Conservation (phyloP, 495 filamentous ascomycete species). For the Astrocystis sublimbata region DNA sequence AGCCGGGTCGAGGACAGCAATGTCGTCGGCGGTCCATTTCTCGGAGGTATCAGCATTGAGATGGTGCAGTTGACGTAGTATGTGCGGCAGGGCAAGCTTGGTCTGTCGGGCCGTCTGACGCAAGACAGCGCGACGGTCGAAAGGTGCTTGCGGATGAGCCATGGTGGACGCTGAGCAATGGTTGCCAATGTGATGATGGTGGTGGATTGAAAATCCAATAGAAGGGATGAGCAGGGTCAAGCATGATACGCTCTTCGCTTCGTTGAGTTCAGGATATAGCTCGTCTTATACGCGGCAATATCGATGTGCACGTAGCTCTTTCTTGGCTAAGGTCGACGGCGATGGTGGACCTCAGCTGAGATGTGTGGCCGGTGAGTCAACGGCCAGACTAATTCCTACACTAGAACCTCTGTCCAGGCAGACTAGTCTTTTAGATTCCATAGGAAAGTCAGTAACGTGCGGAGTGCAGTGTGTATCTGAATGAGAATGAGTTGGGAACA, state of each 20-base stretch:
- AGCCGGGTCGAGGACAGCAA: slow-evolving; percentile 21
- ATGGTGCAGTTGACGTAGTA: slow-evolving; percentile 23
- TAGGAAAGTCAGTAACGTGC: too few species aligned
- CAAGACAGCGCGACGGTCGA: slow-evolving; percentile 5
- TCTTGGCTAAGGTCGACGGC: neutral
- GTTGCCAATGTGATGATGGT: neutral
- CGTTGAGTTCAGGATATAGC: neutral
- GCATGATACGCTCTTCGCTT: neutral
- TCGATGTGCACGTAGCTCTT: neutral
- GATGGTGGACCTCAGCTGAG: neutral
- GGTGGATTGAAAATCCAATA: too few species aligned
- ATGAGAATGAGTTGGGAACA: too few species aligned
- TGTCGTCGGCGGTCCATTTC: slow-evolving; percentile 1
- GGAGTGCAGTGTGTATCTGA: too few species aligned
- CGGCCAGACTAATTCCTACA: too few species aligned
- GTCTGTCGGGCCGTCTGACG: slow-evolving; percentile 29
- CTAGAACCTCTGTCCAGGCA: too few species aligned
- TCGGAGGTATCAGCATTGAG: slow-evolving; percentile 19
- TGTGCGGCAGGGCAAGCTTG: slow-evolving; percentile 17
- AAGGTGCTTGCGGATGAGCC: neutral
- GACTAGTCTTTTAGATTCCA: too few species aligned
- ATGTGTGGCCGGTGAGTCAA: neutral
- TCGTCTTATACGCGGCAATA: neutral
- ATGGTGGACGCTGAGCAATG: neutral
- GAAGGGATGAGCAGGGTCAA: neutral